Evolutionary conservation across 1,139 yeast species (phyloP).

Genomic region (Candida sanyaensis): DNA sequence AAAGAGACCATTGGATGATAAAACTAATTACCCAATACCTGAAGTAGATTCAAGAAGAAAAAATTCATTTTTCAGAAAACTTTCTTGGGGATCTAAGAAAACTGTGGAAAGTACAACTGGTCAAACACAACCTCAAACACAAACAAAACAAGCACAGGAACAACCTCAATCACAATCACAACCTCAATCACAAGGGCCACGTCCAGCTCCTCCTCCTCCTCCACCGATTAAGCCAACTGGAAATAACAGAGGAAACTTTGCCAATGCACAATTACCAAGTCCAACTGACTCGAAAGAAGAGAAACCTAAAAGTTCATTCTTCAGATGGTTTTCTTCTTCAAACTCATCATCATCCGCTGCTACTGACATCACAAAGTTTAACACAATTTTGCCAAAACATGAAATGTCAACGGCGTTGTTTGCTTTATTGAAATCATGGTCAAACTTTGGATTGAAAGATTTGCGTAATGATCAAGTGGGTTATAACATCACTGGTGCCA

Average conservation of each 20-base stretch:
- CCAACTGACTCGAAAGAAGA: constrained; percentile 41
- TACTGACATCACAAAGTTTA: constrained; percentile 37
- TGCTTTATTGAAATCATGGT: constrained; percentile 68
- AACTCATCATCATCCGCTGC: constrained; percentile 20
- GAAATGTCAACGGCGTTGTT: constrained; percentile 67
- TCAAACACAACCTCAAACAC: neutral
- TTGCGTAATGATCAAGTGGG: constrained; percentile 48
- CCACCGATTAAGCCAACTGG: neutral
- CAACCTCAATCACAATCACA: neutral
- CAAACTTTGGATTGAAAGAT: constrained; percentile 66
- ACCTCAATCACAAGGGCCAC: constrained; percentile 7
- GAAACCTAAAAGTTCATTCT: constrained; percentile 32
- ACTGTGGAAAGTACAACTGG: constrained; percentile 18
- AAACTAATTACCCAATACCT: constrained; percentile 28
- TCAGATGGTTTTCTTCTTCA: constrained; percentile 46
- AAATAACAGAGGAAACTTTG: neutral
- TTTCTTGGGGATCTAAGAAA: constrained; percentile 57
- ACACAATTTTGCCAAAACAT: constrained; percentile 49
- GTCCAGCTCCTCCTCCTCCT: neutral
- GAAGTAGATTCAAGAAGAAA: constrained; percentile 29
- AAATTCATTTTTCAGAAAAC: constrained; percentile 60
- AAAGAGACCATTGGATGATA: constrained; percentile 33
- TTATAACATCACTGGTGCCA: constrained; percentile 55
- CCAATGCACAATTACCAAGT: constrained; percentile 32
- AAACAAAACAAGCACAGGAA: no score